Percentiles rank a stretch among this genome's conserved stretches.
Conservation (phyloP, 2,329 filamentous ascomycete species). For the Diaporthe sp. region DNA sequence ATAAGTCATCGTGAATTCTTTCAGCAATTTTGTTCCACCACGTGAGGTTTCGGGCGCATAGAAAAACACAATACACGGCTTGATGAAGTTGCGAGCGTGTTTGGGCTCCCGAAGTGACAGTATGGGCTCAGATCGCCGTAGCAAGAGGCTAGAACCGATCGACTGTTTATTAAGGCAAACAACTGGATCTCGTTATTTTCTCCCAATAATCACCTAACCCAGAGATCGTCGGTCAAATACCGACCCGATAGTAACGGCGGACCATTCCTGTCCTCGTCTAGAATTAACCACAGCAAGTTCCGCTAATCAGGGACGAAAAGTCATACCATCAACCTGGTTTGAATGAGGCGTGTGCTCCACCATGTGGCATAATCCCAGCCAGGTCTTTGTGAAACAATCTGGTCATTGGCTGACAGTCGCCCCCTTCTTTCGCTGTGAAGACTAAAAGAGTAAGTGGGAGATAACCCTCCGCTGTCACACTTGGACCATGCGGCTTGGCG, state of each 20-base stretch:
- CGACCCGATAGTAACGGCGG: not conserved
- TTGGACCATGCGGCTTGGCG: conserved; percentile 15
- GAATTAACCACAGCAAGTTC: not conserved
- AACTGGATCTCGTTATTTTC: not conserved
- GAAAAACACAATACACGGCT: rapidly evolving
- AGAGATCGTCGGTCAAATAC: conserved; percentile 1
- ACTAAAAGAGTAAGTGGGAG: not conserved
- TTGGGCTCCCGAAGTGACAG: too few species aligned
- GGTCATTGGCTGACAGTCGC: not conserved
- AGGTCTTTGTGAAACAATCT: not conserved
- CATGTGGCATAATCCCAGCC: not conserved
- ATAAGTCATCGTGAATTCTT: not conserved
- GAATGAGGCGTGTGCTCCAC: not conserved
- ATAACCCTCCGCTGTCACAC: conserved; percentile 10
- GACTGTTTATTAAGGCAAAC: not conserved
- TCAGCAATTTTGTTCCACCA: not conserved
- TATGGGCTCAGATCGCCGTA: not conserved
- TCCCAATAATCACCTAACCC: not conserved
- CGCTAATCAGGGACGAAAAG: conserved; percentile 1
- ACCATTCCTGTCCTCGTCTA: not conserved
- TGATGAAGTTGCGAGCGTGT: too few species aligned
- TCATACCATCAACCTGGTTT: not conserved
- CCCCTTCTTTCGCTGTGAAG: not conserved
- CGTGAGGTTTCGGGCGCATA: too few species aligned
- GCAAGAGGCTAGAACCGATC: not conserved